Evolutionary conservation across 1,284 basidiomycete genomes (phyloP), one percentile per base, ranked within the genome.

Genomic region (Cutaneotrichosporon cyanovorans): DNA sequence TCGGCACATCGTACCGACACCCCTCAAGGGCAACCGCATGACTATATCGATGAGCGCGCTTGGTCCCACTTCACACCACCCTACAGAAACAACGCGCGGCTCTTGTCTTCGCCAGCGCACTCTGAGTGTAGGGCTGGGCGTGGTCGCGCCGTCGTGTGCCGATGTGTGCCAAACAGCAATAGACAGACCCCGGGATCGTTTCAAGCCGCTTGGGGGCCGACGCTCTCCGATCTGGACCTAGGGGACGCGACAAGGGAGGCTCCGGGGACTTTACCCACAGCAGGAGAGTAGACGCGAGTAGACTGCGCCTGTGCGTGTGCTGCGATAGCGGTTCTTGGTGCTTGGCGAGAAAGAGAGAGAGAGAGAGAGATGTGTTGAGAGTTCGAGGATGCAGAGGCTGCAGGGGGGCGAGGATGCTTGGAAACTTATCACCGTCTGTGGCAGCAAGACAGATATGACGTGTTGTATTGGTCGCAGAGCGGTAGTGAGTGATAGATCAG

Each of bases 181-280:
- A 28, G 25, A 28, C 25, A 28, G 25, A 28, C 25, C 25, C 25
- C 25, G 12, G 25, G 25, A 7, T 28, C 8, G 7, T 7, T 21
- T 15, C 34, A 39, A 37, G 42, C 46, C 43, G 45, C 37, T 49
- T 45, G 43, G 36, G 5, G 50, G 42, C 49, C 39, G 20, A 34
- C 22, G 48, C 45, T 52, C 25, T 52, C 47, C 46, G 40, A 15
- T 18, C 23, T 7, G 7, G 3, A n/a, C 28, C 15, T 15, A 32
- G 22, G 39, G 28, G 25, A 39, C 20, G 22, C 25, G 51, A 44
- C 30, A 35, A 36, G 32, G 52, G 51, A 36, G 28, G 63, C 66
- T 69, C 66, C 66, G 66, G 66, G 65, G 66, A 69, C 66, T 69
- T 69, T 69, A 59, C 57, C 66, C 66, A 67, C 66, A 69, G 66